These are phyloP conservation scores for Fragaria vesca DNA, from an alignment of 306 rosid species.

Conservation along the genomic window DNA sequence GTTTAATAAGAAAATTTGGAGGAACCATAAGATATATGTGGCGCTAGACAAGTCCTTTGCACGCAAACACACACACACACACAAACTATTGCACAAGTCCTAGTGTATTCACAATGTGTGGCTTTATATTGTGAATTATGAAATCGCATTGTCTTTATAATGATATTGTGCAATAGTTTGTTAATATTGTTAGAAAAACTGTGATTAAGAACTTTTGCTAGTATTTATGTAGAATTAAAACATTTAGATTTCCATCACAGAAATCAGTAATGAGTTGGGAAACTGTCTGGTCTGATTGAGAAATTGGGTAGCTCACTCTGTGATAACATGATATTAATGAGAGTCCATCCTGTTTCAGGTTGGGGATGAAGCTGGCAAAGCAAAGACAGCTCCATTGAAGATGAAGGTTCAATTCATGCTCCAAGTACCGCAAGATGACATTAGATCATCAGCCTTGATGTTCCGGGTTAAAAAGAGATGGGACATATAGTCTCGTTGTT, in stretches of 20 bases:
- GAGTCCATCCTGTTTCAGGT: slow-evolving; percentile 52
- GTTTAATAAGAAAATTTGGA: not conserved
- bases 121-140: not conserved
- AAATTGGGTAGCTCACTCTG: not conserved
- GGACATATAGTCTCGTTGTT: slow-evolving; percentile 47
- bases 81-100: not conserved
- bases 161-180: not conserved
- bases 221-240: not conserved
- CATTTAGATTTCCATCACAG: not conserved
- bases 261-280: not conserved
- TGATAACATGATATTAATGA: not conserved
- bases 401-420: slow-evolving; percentile 97
- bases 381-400: slow-evolving; percentile 90
- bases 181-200: not conserved
- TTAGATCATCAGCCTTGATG: slow-evolving; percentile 74
- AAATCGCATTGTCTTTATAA: not conserved
- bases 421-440: slow-evolving; percentile 92
- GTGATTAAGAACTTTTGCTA: not conserved
- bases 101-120: too few species aligned
- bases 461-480: slow-evolving; percentile 94
- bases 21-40: not conserved
- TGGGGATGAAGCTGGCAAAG: slow-evolving; percentile 86
- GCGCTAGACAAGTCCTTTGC: not conserved
- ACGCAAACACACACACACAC: not conserved
- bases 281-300: not conserved